These are phyloP conservation scores for Pholiota molesta DNA, from an alignment of 768 basidiomycete species.

Conservation along the genomic window DNA sequence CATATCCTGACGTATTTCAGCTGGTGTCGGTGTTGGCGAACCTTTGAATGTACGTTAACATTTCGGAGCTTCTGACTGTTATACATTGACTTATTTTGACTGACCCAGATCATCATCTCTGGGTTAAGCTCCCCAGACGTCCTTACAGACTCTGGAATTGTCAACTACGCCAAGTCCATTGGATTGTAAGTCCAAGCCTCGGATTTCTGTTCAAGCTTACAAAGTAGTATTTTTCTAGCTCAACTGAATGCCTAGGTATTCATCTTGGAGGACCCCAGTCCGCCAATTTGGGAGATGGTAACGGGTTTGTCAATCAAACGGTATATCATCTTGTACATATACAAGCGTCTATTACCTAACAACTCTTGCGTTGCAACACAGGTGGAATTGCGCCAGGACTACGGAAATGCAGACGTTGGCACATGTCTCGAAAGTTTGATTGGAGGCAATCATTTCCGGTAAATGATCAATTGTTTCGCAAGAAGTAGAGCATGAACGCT, in stretches of 20 bases:
- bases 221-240: constrained; percentile 26
- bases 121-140: constrained; percentile 60
- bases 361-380: constrained; percentile 22
- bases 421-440: constrained; percentile 79
- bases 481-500: background rate
- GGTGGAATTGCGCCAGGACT: constrained; percentile 78
- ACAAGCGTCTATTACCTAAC: background rate
- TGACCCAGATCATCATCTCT: constrained; percentile 60
- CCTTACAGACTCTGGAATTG: constrained; percentile 55
- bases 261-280: constrained; percentile 66
- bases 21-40: constrained; percentile 54
- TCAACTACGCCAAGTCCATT: constrained; percentile 63
- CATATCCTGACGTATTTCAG: constrained; percentile 19
- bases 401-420: constrained; percentile 59
- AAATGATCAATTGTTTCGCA: constrained; percentile 27
- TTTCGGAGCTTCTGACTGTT: constrained; percentile 55
- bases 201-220: constrained; percentile 25
- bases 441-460: constrained; percentile 83
- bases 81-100: constrained; percentile 41
- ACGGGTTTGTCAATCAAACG: constrained; percentile 56
- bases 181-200: constrained; percentile 52
- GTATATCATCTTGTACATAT: constrained; percentile 37
- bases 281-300: constrained; percentile 81
- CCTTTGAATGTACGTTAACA: constrained; percentile 31
- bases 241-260: constrained; percentile 74